Evolutionary conservation across 805 yeast species (phyloP), one percentile per base, ranked within the genome.

Genomic region (Saccharomycopsis sp.): DNA sequence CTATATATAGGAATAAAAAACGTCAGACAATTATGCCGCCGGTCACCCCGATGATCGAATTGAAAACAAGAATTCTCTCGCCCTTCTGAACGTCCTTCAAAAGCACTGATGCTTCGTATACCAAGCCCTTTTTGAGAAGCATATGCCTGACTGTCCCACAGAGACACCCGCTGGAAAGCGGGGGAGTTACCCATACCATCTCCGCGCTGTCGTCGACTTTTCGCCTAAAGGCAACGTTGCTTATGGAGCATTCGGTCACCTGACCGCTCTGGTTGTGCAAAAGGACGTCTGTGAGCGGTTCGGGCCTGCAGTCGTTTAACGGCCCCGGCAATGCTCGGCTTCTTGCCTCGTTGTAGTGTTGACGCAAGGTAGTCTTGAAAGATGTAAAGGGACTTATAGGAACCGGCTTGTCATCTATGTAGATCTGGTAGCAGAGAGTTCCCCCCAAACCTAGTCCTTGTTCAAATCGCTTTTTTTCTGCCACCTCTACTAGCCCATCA

Each of bases 1-100:
- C n/a, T n/a, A n/a, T n/a, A n/a, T n/a, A n/a, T n/a, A n/a, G n/a
- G 37, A 7, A 29, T 29, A 29, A 7, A 29, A 29, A 29, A 7
- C 5, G 12, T 51, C 24, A 54, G 8, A 21, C 21, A 8, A 87
- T 70, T 5, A 67, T 72, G 1, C 88, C 94, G 61, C 76, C 80
- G 0, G 81, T 81, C 14, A 89, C 86, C 1, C 99, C 99, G 72
- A 83, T 80, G 2, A 92, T 77, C 7, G 90, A 97, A 70, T 92
- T 92, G 68, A 90, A 84, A 23, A 92, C 65, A 40, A 94, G 67
- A 1, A 91, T 78, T 40, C 79, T 82, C 58, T 84, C 90, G 3
- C 96, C 96, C n/a, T 70, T 68, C 34, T 68, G 65, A 2, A 92
- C 64, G n/a, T 79, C 79, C 12, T 72, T 68, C 21, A 75, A 65